A percentile compares a stretch with the other conserved stretches of the same genome.
Conservation (phyloP, 352 stramenopile species). For the Globisporangium sylvaticum region DNA sequence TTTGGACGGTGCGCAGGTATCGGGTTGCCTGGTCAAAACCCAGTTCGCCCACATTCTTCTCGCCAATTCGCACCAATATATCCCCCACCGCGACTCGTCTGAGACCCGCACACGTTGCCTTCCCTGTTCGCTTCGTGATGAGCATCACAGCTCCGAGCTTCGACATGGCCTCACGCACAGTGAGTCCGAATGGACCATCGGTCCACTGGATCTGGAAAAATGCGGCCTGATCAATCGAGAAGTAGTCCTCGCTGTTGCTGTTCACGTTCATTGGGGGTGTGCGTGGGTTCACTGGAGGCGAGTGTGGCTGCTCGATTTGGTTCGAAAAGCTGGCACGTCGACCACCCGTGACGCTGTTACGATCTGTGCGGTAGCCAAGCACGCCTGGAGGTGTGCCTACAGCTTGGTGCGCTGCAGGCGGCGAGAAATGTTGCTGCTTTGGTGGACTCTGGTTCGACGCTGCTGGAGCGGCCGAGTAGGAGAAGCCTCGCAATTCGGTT, state of each 20-base stretch:
- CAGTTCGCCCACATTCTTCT: conserved; percentile 60
- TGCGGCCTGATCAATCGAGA: conserved; percentile 56
- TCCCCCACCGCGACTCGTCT: conserved; percentile 72
- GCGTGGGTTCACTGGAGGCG: neutral
- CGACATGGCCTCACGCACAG: conserved; percentile 70
- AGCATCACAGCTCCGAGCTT: conserved; percentile 64
- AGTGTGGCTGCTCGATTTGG: conserved; percentile 2
- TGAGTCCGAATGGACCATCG: conserved; percentile 77
- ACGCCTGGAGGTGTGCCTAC: neutral
- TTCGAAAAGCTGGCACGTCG: conserved; percentile 3
- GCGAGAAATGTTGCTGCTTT: neutral
- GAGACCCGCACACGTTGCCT: conserved; percentile 69
- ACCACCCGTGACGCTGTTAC: neutral
- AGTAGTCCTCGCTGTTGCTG: conserved; percentile 45
- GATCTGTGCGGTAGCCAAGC: conserved; percentile 2
- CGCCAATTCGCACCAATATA: conserved; percentile 72
- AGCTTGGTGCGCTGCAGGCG: neutral
- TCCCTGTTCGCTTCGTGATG: conserved; percentile 78
- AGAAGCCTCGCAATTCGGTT: conserved; percentile 6
- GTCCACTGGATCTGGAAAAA: conserved; percentile 83
- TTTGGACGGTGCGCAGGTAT: conserved; percentile 68
- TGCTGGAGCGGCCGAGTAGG: neutral
- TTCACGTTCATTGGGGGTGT: conserved; percentile 16
- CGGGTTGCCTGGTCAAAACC: conserved; percentile 74
- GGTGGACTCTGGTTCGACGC: conserved; percentile 1